Evolutionary conservation across 139 green algal species (phyloP).

Genomic region (Micractinium sp.): DNA sequence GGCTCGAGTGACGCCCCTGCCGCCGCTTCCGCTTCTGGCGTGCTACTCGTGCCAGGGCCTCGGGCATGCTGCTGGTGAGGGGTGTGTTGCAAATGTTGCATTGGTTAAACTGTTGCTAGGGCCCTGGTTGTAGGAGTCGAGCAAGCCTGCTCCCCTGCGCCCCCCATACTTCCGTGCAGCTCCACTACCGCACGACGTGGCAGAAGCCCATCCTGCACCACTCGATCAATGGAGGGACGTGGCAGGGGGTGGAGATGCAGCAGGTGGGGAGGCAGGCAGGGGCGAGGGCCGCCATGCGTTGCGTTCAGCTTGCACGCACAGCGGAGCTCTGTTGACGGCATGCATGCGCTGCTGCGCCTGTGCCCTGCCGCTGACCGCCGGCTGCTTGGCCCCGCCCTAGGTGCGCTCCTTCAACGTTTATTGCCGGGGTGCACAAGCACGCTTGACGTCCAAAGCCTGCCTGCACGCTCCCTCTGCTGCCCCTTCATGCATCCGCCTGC

Average conservation of each 20-base stretch:
- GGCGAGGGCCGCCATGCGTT: background rate
- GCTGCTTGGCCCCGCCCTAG: no score
- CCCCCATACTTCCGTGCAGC: background rate
- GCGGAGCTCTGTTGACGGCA: background rate
- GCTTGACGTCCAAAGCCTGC: background rate
- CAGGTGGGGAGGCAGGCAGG: slow-evolving; percentile 26
- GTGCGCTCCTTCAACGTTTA: background rate
- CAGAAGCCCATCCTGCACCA: slow-evolving; percentile 52
- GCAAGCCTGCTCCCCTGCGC: background rate
- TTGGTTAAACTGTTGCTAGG: no score
- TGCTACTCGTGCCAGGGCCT: no score
- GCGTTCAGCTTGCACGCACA: background rate
- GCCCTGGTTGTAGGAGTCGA: no score
- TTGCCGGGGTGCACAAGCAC: background rate
- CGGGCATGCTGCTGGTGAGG: no score
- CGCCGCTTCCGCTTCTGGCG: no score
- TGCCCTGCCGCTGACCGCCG: no score
- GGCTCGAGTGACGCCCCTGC: no score
- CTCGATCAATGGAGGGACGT: slow-evolving; percentile 51
- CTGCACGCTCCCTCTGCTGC: background rate
- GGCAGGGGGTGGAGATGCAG: slow-evolving; percentile 46
- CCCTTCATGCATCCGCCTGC: background rate
- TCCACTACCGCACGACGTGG: slow-evolving; percentile 61
- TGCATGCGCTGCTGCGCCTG: no score
- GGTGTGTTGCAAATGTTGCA: no score